Conservation (phyloP, 1,284 basidiomycete genomes). For the Mycena sp. region DNA sequence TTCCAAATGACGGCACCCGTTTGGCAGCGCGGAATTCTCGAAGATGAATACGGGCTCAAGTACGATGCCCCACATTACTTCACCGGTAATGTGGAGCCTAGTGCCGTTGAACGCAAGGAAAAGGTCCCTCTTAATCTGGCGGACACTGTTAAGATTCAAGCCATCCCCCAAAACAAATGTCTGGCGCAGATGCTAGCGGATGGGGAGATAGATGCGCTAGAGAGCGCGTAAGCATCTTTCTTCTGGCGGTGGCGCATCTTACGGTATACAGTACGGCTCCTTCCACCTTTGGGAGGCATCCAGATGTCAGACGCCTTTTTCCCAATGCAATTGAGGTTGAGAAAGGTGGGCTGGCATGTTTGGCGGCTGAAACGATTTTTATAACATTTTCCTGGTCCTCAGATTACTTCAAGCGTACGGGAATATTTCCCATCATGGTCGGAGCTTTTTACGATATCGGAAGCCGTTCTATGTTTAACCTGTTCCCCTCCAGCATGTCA, state of each 20-base stretch:
- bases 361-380: neutral
- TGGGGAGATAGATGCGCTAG: slow-evolving; percentile 27
- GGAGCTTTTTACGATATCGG: neutral
- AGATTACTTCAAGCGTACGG: slow-evolving; percentile 27
- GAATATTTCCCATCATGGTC: slow-evolving; percentile 29
- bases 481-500: slow-evolving; percentile 24
- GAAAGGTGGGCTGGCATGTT: neutral
- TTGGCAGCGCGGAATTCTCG: slow-evolving; percentile 27
- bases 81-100: slow-evolving; percentile 29
- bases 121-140: slow-evolving; percentile 29
- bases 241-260: neutral
- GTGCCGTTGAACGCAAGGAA: slow-evolving; percentile 22
- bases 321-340: slow-evolving; percentile 26
- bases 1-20: slow-evolving; percentile 33
- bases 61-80: slow-evolving; percentile 29
- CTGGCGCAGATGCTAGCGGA: slow-evolving; percentile 30
- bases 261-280: slow-evolving; percentile 16
- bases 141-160: slow-evolving; percentile 25
- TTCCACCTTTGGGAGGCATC: slow-evolving; percentile 22
- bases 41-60: slow-evolving; percentile 27
- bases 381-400: neutral
- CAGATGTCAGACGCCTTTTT: slow-evolving; percentile 27
- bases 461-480: neutral
- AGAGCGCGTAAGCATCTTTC: slow-evolving; percentile 27
- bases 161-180: slow-evolving; percentile 29